These are phyloP conservation scores for Suhomyces sp. DNA, from an alignment of 805 yeast species.

Conservation along the genomic window DNA sequence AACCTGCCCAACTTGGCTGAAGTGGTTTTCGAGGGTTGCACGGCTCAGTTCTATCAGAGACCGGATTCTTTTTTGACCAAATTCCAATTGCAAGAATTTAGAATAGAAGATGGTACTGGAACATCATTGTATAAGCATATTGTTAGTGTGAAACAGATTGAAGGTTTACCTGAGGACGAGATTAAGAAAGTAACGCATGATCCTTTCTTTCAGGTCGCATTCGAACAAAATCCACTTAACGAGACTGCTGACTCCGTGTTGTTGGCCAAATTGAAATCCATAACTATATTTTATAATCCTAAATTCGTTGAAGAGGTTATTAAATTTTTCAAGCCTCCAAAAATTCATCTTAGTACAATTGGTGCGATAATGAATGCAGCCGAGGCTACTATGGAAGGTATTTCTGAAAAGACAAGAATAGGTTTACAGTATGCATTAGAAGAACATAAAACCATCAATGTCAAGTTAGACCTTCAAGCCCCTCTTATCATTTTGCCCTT, in stretches of 20 bases:
- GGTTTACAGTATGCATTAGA: slow-evolving; percentile 92
- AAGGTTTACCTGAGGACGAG: slow-evolving; percentile 10
- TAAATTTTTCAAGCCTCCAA: slow-evolving; percentile 82
- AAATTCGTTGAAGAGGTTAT: slow-evolving; percentile 72
- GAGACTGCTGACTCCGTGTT: slow-evolving; percentile 78
- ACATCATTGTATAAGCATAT: slow-evolving; percentile 80
- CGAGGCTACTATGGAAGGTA: slow-evolving; percentile 87
- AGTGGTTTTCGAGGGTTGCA: slow-evolving; percentile 78
- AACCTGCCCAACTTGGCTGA: slow-evolving; percentile 59
- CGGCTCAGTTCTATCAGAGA: slow-evolving; percentile 67
- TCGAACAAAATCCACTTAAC: slow-evolving; percentile 85
- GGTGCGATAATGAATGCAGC: slow-evolving; percentile 93
- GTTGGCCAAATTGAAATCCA: slow-evolving; percentile 70
- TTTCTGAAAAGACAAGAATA: slow-evolving; percentile 83
- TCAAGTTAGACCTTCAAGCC: slow-evolving; percentile 87
- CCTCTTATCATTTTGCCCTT: slow-evolving; percentile 87
- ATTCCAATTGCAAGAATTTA: slow-evolving; percentile 75
- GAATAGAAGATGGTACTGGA: slow-evolving; percentile 83
- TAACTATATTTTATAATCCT: slow-evolving; percentile 90
- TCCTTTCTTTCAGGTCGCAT: slow-evolving; percentile 78
- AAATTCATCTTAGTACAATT: slow-evolving; percentile 78
- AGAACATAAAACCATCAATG: slow-evolving; percentile 87
- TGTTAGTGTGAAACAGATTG: slow-evolving; percentile 71
- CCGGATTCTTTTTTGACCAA: slow-evolving; percentile 72
- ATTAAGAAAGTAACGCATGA: slow-evolving; percentile 23